phyloP scores from a whole-genome alignment of 306 rosid species.

The Prunus davidiana region DNA sequence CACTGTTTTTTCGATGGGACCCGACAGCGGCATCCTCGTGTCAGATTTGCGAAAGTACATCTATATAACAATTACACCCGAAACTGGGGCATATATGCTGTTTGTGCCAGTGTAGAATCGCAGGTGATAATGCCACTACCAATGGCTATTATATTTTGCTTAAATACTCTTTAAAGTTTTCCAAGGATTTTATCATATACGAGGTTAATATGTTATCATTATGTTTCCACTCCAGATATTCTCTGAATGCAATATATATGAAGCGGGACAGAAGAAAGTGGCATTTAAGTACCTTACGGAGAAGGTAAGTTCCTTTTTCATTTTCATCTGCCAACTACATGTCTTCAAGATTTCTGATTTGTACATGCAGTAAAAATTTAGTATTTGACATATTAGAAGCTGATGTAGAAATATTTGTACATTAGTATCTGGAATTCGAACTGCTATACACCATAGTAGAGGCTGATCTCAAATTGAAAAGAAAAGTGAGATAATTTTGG shows the following conservation, averaged over 20 bases:
- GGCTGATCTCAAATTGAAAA: not conserved
- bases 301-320: constrained; percentile 52
- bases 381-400: not conserved
- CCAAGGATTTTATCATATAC: not conserved
- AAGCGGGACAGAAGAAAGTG: constrained; percentile 91
- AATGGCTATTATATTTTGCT: constrained; percentile 3
- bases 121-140: constrained; percentile 47
- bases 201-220: not conserved
- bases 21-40: constrained; percentile 94
- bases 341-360: not conserved
- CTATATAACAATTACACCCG: constrained; percentile 81
- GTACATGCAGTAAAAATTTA: not conserved
- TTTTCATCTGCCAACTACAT: not conserved
- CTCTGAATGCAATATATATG: constrained; percentile 89
- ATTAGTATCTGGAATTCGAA: not conserved
- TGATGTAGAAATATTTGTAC: not conserved
- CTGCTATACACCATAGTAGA: not conserved
- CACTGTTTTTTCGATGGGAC: constrained; percentile 93
- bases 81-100: constrained; percentile 99
- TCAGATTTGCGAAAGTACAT: constrained; percentile 82
- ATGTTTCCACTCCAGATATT: constrained; percentile 52
- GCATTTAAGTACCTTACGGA: constrained; percentile 80
- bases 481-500: not conserved
- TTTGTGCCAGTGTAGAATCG: constrained; percentile 94
- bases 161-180: not conserved